phyloP scores from a whole-genome alignment of 2,329 filamentous ascomycete genomes.

The Trichoderma sp. region DNA sequence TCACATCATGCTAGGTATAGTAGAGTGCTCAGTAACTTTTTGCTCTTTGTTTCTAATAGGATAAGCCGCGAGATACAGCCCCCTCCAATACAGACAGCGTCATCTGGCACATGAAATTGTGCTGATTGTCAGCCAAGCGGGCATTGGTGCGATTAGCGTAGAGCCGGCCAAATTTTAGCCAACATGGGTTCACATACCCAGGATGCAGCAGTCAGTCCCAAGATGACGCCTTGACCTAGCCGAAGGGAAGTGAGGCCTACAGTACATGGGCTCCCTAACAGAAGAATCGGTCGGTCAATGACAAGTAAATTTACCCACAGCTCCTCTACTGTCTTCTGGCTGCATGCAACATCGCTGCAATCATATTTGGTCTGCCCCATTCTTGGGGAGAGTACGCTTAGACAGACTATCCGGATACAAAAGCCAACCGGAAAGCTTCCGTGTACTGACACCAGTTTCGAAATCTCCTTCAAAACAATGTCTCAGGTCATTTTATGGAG shows the following conservation, averaged over 20 bases:
- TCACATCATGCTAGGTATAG: not conserved
- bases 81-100: not conserved
- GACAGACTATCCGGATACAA: not conserved
- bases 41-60: not conserved
- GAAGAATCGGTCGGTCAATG: not conserved
- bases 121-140: not conserved
- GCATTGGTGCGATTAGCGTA: constrained; percentile 20
- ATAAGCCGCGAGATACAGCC: not conserved
- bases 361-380: not conserved
- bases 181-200: constrained; percentile 13
- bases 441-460: not conserved
- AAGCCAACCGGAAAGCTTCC: constrained; percentile 8
- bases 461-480: constrained; percentile 1
- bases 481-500: not conserved
- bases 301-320: not conserved
- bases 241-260: constrained; percentile 6
- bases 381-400: not conserved
- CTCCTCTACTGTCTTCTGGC: not conserved
- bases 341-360: not conserved
- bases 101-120: not conserved
- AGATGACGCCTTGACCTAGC: constrained; percentile 12
- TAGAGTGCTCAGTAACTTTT: not conserved
- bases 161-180: not conserved
- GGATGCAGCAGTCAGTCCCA: constrained; percentile 9
- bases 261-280: constrained; percentile 1